These are phyloP conservation scores for Solanum pinnatisectum DNA, from an alignment of 257 asterid genomes.

Conservation along the genomic window DNA sequence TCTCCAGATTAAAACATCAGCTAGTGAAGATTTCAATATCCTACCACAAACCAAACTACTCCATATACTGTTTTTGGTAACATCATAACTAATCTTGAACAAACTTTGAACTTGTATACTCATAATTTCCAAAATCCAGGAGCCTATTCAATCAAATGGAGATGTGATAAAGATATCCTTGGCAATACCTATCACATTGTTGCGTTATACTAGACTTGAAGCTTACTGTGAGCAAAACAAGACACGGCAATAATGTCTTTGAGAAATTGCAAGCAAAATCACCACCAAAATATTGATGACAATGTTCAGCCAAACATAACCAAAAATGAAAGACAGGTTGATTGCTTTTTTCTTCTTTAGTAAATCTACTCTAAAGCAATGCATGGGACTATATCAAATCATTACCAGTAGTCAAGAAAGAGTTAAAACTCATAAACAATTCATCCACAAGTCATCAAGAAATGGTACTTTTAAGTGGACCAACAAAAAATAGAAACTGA, in stretches of 20 bases:
- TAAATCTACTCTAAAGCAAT: neutral
- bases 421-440: neutral
- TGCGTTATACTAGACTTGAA: neutral
- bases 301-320: neutral
- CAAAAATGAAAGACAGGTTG: neutral
- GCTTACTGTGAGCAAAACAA: neutral
- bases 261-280: neutral
- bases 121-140: neutral
- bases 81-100: neutral
- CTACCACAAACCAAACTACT: neutral
- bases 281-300: neutral
- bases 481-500: neutral
- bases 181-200: neutral
- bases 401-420: neutral
- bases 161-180: neutral
- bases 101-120: neutral
- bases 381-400: neutral
- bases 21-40: neutral
- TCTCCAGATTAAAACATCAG: neutral
- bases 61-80: neutral
- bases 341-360: neutral
- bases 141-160: neutral
- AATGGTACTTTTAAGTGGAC: neutral
- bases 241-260: neutral
- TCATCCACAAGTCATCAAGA: neutral